Conservation (phyloP, 805 yeast species). For the Blastobotrys muscicola region DNA sequence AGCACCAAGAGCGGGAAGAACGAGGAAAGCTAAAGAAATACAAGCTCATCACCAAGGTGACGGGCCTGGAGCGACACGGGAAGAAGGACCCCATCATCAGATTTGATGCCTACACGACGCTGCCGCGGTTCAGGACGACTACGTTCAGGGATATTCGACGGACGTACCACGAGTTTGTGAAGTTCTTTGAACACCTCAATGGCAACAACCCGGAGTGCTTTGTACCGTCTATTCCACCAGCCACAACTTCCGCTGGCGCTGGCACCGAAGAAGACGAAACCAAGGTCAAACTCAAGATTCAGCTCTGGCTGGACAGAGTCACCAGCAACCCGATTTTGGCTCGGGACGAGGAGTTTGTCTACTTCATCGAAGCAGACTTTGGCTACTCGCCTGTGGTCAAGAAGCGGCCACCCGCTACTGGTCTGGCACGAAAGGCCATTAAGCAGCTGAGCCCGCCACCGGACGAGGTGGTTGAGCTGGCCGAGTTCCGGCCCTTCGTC, state of each 20-base stretch:
- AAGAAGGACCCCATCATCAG: slow-evolving; percentile 71
- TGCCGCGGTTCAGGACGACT: slow-evolving; percentile 68
- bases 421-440: slow-evolving; percentile 76
- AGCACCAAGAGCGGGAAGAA: not conserved
- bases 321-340: slow-evolving; percentile 67
- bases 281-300: slow-evolving; percentile 51
- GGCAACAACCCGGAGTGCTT: slow-evolving; percentile 85
- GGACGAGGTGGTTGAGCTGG: slow-evolving; percentile 73
- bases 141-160: slow-evolving; percentile 67
- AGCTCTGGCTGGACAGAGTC: slow-evolving; percentile 78
- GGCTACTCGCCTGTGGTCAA: slow-evolving; percentile 55
- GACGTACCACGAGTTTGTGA: slow-evolving; percentile 66
- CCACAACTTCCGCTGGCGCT: slow-evolving; percentile 70
- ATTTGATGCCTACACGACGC: slow-evolving; percentile 57
- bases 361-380: slow-evolving; percentile 72
- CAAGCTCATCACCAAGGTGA: slow-evolving; percentile 46
- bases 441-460: slow-evolving; percentile 89
- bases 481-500: slow-evolving; percentile 77
- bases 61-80: slow-evolving; percentile 62
- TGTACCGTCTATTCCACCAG: slow-evolving; percentile 77
- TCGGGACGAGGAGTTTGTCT: slow-evolving; percentile 79
- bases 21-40: slow-evolving; percentile 21
- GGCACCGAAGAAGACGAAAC: slow-evolving; percentile 72
- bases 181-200: slow-evolving; percentile 66
- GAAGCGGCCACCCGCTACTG: slow-evolving; percentile 64